Percentiles rank a stretch among this genome's conserved stretches.
phyloP scores from a whole-genome alignment of 768 basidiomycete species.

The Boletus huronensis region DNA sequence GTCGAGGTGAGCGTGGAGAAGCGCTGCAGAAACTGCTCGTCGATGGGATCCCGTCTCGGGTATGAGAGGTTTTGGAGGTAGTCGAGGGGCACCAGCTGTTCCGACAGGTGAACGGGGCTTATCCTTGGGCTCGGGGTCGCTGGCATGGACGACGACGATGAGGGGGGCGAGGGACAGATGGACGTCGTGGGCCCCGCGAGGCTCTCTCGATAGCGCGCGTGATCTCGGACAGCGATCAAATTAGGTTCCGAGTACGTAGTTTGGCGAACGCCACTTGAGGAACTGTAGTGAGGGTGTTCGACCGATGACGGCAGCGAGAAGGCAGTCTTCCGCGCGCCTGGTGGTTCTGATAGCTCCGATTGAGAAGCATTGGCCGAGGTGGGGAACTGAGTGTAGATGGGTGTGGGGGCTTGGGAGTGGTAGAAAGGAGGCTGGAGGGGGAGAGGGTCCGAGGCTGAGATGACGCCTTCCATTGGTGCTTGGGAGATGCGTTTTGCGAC shows the following conservation, averaged over 20 bases:
- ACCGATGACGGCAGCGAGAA: slow-evolving; percentile 32
- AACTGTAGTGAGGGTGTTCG: slow-evolving; percentile 22
- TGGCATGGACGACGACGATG: slow-evolving; percentile 39
- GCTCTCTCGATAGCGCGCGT: slow-evolving; percentile 22
- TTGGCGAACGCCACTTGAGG: slow-evolving; percentile 22
- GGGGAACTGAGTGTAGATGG: slow-evolving; percentile 32
- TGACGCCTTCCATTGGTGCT: slow-evolving; percentile 31
- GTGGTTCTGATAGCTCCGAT: slow-evolving; percentile 22
- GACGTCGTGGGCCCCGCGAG: slow-evolving; percentile 21
- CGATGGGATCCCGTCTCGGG: slow-evolving; percentile 57
- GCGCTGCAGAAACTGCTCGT: slow-evolving; percentile 60
- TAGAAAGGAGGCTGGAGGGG: slow-evolving; percentile 20
- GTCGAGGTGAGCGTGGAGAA: slow-evolving; percentile 38
- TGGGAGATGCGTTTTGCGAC: slow-evolving; percentile 37
- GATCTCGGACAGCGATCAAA: slow-evolving; percentile 17
- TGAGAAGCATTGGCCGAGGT: slow-evolving; percentile 29
- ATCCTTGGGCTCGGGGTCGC: slow-evolving; percentile 35
- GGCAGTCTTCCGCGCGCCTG: slow-evolving; percentile 22
- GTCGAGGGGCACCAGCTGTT: slow-evolving; percentile 58
- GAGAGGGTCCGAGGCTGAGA: slow-evolving; percentile 18
- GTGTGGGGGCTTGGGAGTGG: slow-evolving; percentile 20
- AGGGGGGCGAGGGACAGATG: slow-evolving; percentile 31
- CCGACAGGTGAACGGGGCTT: slow-evolving; percentile 19
- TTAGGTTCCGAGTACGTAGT: slow-evolving; percentile 34
- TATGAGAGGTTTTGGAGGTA: slow-evolving; percentile 54